A percentile compares a stretch with the other conserved stretches of the same genome.
Conservation (phyloP, 2,329 filamentous ascomycete genomes). For the Paraconiothyrium sp. region DNA sequence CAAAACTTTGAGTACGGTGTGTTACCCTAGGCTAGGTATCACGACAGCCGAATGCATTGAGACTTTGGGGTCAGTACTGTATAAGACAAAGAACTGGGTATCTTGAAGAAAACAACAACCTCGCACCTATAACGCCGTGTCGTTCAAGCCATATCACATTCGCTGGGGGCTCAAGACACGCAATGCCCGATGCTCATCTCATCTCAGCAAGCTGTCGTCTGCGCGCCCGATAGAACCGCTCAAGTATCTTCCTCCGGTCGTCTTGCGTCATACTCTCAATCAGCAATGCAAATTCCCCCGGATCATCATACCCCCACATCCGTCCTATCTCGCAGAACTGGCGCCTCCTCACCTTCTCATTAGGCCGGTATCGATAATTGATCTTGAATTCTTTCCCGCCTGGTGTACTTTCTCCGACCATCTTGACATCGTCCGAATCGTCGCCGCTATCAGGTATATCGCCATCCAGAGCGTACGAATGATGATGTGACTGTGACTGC, state of each 20-base stretch:
- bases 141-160: not conserved
- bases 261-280: constrained; percentile 92
- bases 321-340: constrained; percentile 93
- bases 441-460: constrained; percentile 23
- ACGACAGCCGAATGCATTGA: not conserved
- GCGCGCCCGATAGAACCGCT: constrained; percentile 79
- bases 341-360: constrained; percentile 74
- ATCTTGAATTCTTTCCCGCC: constrained; percentile 52
- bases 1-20: too few relatives aligned
- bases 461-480: constrained; percentile 28
- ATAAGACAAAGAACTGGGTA: not conserved
- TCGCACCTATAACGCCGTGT: not conserved
- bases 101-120: not conserved
- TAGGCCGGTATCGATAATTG: constrained; percentile 74
- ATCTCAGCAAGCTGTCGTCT: constrained; percentile 56
- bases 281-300: constrained; percentile 85
- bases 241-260: constrained; percentile 78
- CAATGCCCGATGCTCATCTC: not conserved
- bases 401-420: constrained; percentile 23
- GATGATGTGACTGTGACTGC: constrained; percentile 43
- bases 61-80: too few relatives aligned
- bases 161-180: not conserved
- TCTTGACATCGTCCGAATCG: constrained; percentile 23
- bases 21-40: not conserved
- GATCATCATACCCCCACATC: constrained; percentile 77